Evolutionary conservation across 495 filamentous ascomycete species (phyloP).

Genomic region (Tuber calosporum): DNA sequence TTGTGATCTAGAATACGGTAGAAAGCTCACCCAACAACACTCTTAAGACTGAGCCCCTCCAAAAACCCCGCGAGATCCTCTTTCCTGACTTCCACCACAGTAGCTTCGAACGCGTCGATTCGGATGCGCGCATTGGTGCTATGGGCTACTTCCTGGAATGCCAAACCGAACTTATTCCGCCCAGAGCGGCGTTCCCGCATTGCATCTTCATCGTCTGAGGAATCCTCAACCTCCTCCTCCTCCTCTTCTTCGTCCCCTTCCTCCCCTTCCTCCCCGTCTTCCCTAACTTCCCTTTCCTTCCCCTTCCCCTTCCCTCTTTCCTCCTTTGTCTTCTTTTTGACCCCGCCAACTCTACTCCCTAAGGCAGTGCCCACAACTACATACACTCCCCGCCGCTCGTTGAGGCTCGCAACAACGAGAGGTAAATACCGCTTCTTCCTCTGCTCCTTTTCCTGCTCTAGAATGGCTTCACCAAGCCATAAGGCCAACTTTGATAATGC

Average conservation of each 20-base stretch:
- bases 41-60: conserved; percentile 83
- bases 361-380: conserved; percentile 83
- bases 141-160: conserved; percentile 89
- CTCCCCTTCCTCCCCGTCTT: conserved; percentile 51
- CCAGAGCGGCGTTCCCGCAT: conserved; percentile 59
- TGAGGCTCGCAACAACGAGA: conserved; percentile 78
- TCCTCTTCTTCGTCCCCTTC: conserved; percentile 54
- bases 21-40: conserved; percentile 64
- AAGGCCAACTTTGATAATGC: conserved; percentile 86
- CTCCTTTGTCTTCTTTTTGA: conserved; percentile 56
- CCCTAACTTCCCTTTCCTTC: conserved; percentile 53
- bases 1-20: not conserved
- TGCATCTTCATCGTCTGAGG: conserved; percentile 56
- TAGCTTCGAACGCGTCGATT: conserved; percentile 95
- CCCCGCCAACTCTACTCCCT: conserved; percentile 55
- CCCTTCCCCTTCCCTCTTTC: conserved; percentile 46
- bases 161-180: conserved; percentile 81
- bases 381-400: conserved; percentile 82
- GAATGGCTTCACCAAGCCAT: conserved; percentile 89
- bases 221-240: conserved; percentile 57
- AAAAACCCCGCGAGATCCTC: conserved; percentile 89
- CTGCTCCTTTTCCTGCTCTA: conserved; percentile 73
- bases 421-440: conserved; percentile 69
- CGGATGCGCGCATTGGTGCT: conserved; percentile 84
- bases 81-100: conserved; percentile 91